A percentile compares a stretch with the other conserved stretches of the same genome.
These are phyloP conservation scores for Wolfiporia cocos DNA, from an alignment of 1,284 basidiomycete species.

Conservation along the genomic window DNA sequence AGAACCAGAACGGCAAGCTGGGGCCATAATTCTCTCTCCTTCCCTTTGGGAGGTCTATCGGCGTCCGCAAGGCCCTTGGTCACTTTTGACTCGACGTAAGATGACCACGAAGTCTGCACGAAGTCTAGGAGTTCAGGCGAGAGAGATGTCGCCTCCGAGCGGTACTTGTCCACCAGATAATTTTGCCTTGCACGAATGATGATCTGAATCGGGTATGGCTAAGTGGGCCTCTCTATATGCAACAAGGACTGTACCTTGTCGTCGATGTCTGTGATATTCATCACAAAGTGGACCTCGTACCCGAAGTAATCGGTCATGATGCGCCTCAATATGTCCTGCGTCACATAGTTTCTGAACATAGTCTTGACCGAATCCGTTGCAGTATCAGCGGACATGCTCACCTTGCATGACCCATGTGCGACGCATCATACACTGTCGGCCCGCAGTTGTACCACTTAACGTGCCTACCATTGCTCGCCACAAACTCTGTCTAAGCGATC, in stretches of 20 bases:
- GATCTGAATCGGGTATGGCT: constrained; percentile 56
- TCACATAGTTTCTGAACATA: constrained; percentile 81
- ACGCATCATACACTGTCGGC: constrained; percentile 98
- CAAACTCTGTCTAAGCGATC: constrained; percentile 68
- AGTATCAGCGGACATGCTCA: constrained; percentile 27
- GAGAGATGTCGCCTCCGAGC: constrained; percentile 48
- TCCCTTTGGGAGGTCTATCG: constrained; percentile 40
- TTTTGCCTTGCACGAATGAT: constrained; percentile 86
- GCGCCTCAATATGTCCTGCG: constrained; percentile 92
- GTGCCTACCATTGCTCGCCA: constrained; percentile 74
- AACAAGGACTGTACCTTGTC: constrained; percentile 74
- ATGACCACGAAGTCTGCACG: constrained; percentile 58
- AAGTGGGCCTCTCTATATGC: constrained; percentile 7
- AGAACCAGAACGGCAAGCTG: constrained; percentile 42
- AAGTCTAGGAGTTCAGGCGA: constrained; percentile 54
- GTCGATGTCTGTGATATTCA: constrained; percentile 99
- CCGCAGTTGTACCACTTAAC: constrained; percentile 99
- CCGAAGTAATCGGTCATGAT: constrained; percentile 96
- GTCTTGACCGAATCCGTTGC: not conserved
- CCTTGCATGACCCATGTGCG: constrained; percentile 99
- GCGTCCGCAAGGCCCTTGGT: constrained; percentile 47
- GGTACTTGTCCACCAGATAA: constrained; percentile 70
- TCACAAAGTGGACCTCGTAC: constrained; percentile 97
- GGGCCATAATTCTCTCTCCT: constrained; percentile 49
- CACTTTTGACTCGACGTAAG: constrained; percentile 57